Conservation (phyloP, 208 protist genomes). For the Crithidia sp. region DNA sequence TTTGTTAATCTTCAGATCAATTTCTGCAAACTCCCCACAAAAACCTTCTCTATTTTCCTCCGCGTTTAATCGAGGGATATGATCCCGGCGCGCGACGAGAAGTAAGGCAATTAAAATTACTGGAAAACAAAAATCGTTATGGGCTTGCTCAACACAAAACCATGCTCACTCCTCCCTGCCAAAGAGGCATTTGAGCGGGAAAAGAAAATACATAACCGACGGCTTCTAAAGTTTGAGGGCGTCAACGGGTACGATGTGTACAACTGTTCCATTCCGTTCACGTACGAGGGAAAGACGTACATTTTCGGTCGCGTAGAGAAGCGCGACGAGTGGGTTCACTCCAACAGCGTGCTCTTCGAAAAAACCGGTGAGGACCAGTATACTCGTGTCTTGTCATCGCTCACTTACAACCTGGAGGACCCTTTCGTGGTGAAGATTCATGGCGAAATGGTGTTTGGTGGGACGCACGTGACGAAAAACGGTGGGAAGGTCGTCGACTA, state of each 20-base stretch:
- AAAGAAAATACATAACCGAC: constrained; percentile 39
- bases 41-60: background rate
- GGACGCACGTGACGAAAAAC: constrained; percentile 56
- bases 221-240: constrained; percentile 42
- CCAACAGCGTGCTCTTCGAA: constrained; percentile 53
- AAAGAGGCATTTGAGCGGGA: constrained; percentile 62
- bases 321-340: constrained; percentile 59
- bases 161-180: constrained; percentile 42
- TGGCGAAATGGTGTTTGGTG: constrained; percentile 66
- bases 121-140: constrained; percentile 9
- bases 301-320: constrained; percentile 68
- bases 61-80: background rate
- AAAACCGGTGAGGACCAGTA: constrained; percentile 50
- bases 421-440: constrained; percentile 66
- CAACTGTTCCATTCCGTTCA: constrained; percentile 69
- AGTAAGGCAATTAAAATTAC: constrained; percentile 7
- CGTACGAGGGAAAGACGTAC: constrained; percentile 54
- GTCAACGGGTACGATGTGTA: constrained; percentile 62
- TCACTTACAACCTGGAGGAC: constrained; percentile 61
- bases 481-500: constrained; percentile 48
- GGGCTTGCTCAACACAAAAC: constrained; percentile 44
- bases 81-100: background rate
- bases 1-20: background rate
- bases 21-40: too few species aligned
- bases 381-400: constrained; percentile 23